Percentiles rank a stretch among this genome's conserved stretches.
phyloP scores from a whole-genome alignment of 176 grass and related monocot genomes.

The Elaeis guineensis region DNA sequence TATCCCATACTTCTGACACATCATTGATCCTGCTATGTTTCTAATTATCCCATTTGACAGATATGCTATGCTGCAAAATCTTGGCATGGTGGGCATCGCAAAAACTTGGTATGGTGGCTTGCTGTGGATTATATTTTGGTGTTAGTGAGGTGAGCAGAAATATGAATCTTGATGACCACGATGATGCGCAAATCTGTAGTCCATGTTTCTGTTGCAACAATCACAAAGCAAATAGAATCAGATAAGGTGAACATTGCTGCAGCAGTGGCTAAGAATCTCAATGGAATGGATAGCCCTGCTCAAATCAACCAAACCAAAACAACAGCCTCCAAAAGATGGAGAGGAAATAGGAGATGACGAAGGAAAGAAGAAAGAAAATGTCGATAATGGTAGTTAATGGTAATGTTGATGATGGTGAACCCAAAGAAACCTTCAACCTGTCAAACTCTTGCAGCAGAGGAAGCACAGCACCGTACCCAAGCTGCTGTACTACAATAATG shows the following conservation, averaged over 20 bases:
- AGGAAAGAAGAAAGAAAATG: conserved; percentile 44
- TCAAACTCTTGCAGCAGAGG: too few species aligned
- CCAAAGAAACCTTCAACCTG: conserved; percentile 78
- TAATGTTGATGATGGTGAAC: conserved; percentile 61
- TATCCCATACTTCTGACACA: too few species aligned
- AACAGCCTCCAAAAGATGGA: conserved; percentile 36
- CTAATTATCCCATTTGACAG: conserved; percentile 25
- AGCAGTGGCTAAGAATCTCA: conserved; percentile 51
- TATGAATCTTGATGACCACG: conserved; percentile 81
- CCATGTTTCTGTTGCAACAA: conserved; percentile 69
- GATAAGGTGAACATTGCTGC: conserved; percentile 77
- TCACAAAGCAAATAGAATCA: conserved; percentile 74
- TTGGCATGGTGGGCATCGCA: too few species aligned
- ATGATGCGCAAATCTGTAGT: conserved; percentile 97
- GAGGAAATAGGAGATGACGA: conserved; percentile 28
- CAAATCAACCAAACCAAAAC: conserved; percentile 71
- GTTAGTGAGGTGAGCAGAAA: conserved; percentile 92
- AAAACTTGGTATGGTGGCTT: conserved; percentile 97
- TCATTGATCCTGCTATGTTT: not conserved
- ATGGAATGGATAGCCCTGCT: conserved; percentile 84
- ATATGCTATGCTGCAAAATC: conserved; percentile 85
- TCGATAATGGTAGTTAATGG: too few species aligned
- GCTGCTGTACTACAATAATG: too few species aligned
- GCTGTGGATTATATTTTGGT: conserved; percentile 87
- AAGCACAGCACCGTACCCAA: too few species aligned